Conservation (phyloP, 495 filamentous ascomycete genomes). For the Podospora didyma region DNA sequence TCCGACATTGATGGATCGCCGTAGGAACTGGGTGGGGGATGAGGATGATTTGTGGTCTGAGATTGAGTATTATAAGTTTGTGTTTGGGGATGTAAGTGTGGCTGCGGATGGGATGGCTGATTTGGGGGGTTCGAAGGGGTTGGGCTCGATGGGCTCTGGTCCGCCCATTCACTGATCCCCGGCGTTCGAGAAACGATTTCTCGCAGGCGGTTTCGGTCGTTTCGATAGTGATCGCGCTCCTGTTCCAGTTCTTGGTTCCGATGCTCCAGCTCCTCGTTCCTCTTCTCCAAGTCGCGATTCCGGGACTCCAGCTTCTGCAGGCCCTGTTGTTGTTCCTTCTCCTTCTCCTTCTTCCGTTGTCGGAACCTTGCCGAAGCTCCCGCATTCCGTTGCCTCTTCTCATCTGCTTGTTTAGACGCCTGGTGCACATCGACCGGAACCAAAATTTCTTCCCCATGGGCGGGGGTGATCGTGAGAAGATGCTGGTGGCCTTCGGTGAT, state of each 20-base stretch:
- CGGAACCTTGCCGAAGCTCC: conserved; percentile 88
- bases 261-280: conserved; percentile 41
- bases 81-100: conserved; percentile 7
- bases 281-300: conserved; percentile 42
- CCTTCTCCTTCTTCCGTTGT: conserved; percentile 83
- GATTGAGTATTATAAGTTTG: neutral
- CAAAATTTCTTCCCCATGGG: conserved; percentile 43
- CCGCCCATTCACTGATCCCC: conserved; percentile 44
- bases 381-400: conserved; percentile 91
- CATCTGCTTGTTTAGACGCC: conserved; percentile 79
- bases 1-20: conserved; percentile 34
- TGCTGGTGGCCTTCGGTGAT: conserved; percentile 42
- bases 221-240: conserved; percentile 44
- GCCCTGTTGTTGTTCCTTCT: conserved; percentile 67
- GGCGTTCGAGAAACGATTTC: conserved; percentile 55
- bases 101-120: conserved; percentile 17
- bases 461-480: conserved; percentile 35
- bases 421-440: conserved; percentile 75
- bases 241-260: conserved; percentile 46
- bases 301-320: conserved; percentile 58
- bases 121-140: conserved; percentile 20
- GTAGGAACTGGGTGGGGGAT: conserved; percentile 21
- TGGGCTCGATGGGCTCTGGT: conserved; percentile 47
- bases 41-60: conserved; percentile 13
- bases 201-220: conserved; percentile 64